A percentile compares a stretch with the other conserved stretches of the same genome.
phyloP scores from a whole-genome alignment of 1,139 yeast genomes.

The Diutina pseudorugosa region DNA sequence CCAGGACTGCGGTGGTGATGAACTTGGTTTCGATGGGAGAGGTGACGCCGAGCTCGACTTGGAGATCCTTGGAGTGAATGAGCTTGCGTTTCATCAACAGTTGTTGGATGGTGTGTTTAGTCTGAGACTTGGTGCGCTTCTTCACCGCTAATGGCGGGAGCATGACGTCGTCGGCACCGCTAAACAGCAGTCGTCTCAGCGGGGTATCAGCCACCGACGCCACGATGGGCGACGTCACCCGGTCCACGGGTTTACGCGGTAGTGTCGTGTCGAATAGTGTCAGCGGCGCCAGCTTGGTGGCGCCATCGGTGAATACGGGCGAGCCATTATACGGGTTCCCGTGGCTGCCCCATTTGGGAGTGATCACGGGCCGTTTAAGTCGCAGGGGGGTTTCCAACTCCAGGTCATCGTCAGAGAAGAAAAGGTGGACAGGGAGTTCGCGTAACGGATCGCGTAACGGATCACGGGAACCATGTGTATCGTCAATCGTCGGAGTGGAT shows the following conservation, averaged over 20 bases:
- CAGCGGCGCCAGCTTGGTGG: neutral
- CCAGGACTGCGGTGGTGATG: neutral
- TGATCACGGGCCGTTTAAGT: neutral
- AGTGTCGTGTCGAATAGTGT: neutral
- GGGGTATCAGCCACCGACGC: neutral
- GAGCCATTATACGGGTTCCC: neutral
- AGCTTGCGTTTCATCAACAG: constrained; percentile 2
- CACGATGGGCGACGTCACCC: neutral
- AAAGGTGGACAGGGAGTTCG: neutral
- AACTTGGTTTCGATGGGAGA: neutral
- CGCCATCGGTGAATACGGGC: neutral
- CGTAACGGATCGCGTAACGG: neutral
- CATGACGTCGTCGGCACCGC: neutral
- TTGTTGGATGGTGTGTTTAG: constrained; percentile 1
- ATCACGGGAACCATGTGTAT: no score
- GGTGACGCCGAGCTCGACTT: neutral
- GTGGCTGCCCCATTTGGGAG: neutral
- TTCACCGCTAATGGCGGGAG: neutral
- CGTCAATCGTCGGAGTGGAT: neutral
- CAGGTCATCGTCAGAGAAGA: constrained; percentile 4
- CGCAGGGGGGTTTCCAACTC: constrained; percentile 1
- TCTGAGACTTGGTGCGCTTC: neutral
- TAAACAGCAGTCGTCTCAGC: neutral
- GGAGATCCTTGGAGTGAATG: neutral
- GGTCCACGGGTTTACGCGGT: neutral